These are phyloP conservation scores for Apiotrichum domesticum DNA, from an alignment of 1,284 basidiomycete genomes.

Conservation along the genomic window DNA sequence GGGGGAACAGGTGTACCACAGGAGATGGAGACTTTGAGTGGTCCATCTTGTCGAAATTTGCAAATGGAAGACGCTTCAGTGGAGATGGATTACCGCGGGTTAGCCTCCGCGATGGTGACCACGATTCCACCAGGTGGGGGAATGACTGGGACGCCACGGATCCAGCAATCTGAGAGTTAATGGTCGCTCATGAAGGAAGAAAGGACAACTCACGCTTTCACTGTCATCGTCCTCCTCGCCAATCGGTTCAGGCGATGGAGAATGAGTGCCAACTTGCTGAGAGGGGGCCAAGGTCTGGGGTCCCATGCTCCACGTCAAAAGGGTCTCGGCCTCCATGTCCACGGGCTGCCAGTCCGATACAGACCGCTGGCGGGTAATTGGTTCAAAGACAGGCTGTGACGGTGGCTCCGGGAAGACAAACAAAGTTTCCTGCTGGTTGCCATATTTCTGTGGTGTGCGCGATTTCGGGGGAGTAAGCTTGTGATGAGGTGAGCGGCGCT, in stretches of 20 bases:
- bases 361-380: neutral
- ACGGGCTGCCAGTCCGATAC: slow-evolving; percentile 23
- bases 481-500: slow-evolving; percentile 14
- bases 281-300: no score
- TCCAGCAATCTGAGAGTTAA: slow-evolving; percentile 20
- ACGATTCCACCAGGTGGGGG: slow-evolving; percentile 17
- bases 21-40: no score
- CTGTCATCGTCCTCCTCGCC: slow-evolving; percentile 9
- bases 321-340: slow-evolving; percentile 35
- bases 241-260: no score
- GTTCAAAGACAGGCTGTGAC: slow-evolving; percentile 16
- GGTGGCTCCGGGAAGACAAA: slow-evolving; percentile 23
- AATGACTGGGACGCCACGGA: slow-evolving; percentile 21
- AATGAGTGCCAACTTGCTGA: no score
- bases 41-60: neutral
- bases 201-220: slow-evolving; percentile 17
- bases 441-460: slow-evolving; percentile 5
- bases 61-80: neutral
- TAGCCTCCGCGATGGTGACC: neutral
- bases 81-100: neutral
- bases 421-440: slow-evolving; percentile 18
- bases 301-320: slow-evolving; percentile 35
- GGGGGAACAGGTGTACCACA: no score
- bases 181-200: no score
- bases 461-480: slow-evolving; percentile 25